A percentile compares a stretch with the other conserved stretches of the same genome.
Evolutionary conservation across 1,284 basidiomycete genomes (phyloP).

Genomic region (Golubevia sp.): DNA sequence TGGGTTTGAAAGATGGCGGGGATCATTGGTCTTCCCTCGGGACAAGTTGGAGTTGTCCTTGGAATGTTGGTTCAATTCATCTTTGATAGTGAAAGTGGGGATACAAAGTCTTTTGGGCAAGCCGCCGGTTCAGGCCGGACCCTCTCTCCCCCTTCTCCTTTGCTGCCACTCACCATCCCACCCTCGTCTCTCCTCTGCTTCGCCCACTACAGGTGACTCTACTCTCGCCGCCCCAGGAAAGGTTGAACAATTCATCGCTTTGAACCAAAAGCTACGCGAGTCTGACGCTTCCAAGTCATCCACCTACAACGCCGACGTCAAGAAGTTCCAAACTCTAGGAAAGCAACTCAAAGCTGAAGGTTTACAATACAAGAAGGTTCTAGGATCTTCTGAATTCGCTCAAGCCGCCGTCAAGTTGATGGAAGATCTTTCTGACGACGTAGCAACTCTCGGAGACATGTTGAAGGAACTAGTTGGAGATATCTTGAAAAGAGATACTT

Average conservation of each 20-base stretch:
- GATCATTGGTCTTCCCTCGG: no score
- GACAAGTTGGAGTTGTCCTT: no score
- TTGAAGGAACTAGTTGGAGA: not conserved
- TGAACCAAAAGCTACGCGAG: not conserved
- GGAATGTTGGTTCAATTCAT: no score
- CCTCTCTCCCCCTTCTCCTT: not conserved
- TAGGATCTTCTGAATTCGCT: not conserved
- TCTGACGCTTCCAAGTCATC: not conserved
- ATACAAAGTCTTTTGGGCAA: no score
- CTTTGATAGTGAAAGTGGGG: no score
- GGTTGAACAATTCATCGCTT: not conserved
- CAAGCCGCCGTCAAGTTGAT: not conserved
- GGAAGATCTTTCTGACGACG: not conserved
- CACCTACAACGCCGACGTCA: not conserved
- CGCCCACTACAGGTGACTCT: not conserved
- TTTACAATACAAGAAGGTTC: not conserved
- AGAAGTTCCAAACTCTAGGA: not conserved
- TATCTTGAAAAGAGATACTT: not conserved
- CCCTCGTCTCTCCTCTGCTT: not conserved
- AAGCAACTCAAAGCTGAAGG: not conserved
- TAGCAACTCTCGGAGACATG: not conserved
- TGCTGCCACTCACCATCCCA: not conserved
- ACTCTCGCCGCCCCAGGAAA: not conserved
- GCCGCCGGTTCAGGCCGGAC: no score
- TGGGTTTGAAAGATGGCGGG: no score